A percentile compares a stretch with the other conserved stretches of the same genome.
These are phyloP conservation scores for Moelleriella libera DNA, from an alignment of 2,329 filamentous ascomycete genomes.

Conservation along the genomic window DNA sequence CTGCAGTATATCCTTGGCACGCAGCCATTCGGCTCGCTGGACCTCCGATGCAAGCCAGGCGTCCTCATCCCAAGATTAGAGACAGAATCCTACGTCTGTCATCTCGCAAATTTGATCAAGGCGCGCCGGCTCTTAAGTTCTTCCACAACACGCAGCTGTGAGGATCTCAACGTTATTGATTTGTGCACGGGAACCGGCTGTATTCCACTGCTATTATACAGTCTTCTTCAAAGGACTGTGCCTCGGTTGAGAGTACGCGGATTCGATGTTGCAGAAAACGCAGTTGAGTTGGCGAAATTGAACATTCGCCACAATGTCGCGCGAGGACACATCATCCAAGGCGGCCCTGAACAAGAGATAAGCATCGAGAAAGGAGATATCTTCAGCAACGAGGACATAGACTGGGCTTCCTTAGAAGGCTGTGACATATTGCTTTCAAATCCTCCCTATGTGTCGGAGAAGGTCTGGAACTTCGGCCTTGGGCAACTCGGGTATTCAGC, in stretches of 20 bases:
- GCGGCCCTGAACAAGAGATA: slow-evolving; percentile 14
- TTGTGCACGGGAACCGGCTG: slow-evolving; percentile 87
- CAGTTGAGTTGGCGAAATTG: slow-evolving; percentile 47
- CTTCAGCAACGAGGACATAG: slow-evolving; percentile 27
- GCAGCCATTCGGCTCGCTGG: slow-evolving; percentile 75
- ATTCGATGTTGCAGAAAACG: slow-evolving; percentile 56
- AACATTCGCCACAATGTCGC: slow-evolving; percentile 45
- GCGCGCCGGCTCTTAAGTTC: slow-evolving; percentile 5
- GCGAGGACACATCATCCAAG: slow-evolving; percentile 10
- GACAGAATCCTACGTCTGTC: slow-evolving; percentile 53
- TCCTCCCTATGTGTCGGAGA: slow-evolving; percentile 73
- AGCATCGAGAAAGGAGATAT: slow-evolving; percentile 34
- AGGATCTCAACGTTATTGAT: slow-evolving; percentile 54
- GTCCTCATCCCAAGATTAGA: slow-evolving; percentile 79
- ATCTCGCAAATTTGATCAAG: slow-evolving; percentile 35
- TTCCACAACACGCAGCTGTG: background rate
- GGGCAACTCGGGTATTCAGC: slow-evolving; percentile 54
- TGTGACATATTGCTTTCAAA: slow-evolving; percentile 70
- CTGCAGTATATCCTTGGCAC: slow-evolving; percentile 82
- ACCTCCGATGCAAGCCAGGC: slow-evolving; percentile 60
- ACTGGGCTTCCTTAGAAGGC: slow-evolving; percentile 7
- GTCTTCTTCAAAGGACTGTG: slow-evolving; percentile 35
- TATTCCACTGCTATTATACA: slow-evolving; percentile 64
- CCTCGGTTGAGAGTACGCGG: slow-evolving; percentile 41
- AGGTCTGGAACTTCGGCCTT: slow-evolving; percentile 21